A percentile compares a stretch with the other conserved stretches of the same genome.
phyloP scores from a whole-genome alignment of 2,329 filamentous ascomycete species.

The Hortaea sp. region DNA sequence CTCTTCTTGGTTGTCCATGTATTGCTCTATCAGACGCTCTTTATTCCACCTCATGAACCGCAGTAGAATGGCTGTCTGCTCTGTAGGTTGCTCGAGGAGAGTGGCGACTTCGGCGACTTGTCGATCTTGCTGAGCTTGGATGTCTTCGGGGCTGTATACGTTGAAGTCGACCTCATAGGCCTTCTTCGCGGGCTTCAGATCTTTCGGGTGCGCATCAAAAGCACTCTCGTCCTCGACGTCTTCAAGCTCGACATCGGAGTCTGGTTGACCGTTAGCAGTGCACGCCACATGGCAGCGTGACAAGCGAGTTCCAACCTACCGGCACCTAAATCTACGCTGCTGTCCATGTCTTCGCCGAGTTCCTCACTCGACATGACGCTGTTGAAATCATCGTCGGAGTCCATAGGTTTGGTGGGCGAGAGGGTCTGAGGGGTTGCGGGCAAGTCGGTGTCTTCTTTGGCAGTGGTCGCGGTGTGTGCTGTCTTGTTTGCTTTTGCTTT shows the following conservation, averaged over 20 bases:
- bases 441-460: conserved; percentile 28
- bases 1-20: conserved; percentile 79
- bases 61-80: conserved; percentile 82
- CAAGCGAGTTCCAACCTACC: conserved; percentile 11
- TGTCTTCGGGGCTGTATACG: conserved; percentile 69
- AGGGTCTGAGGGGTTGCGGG: conserved; percentile 41
- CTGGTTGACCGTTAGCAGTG: conserved; percentile 19
- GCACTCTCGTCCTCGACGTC: conserved; percentile 49
- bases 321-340: conserved; percentile 47
- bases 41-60: conserved; percentile 93
- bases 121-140: conserved; percentile 73
- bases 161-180: conserved; percentile 78
- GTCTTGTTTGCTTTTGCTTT: conserved; percentile 25
- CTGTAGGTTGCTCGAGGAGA: conserved; percentile 79
- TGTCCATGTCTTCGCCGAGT: conserved; percentile 62
- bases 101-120: conserved; percentile 84
- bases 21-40: conserved; percentile 85
- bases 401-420: conserved; percentile 54
- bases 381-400: conserved; percentile 92
- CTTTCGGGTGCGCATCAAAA: conserved; percentile 56
- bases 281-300: neutral
- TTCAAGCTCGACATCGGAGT: conserved; percentile 46
- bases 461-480: conserved; percentile 9
- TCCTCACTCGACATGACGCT: conserved; percentile 70
- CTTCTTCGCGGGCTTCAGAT: conserved; percentile 62